Evolutionary conservation across 2,329 filamentous ascomycete species (phyloP), one percentile per base, ranked within the genome.

Genomic region (Beauveria australis): DNA sequence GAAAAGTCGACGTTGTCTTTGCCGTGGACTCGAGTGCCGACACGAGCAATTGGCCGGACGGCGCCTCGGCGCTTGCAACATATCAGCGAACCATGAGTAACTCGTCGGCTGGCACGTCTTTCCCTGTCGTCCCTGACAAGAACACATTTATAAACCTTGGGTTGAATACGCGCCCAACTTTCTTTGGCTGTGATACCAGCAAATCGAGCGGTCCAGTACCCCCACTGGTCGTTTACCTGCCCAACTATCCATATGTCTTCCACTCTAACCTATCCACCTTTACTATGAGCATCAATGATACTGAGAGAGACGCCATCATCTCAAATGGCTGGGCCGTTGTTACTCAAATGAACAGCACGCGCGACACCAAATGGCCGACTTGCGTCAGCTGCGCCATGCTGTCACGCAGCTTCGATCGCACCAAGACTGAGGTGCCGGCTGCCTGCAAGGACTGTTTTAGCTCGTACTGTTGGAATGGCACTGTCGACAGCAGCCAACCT

Each of bases 391-490:
- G 94, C 74, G 94, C 93, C 5, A 86, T 96, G 44, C 80, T 97
- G 18, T 84, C 82, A 58, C 84, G 93, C 63, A 91, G 87, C 66
- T 83, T 94, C 65, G 79, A 85, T 63, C 82, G 91, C 54, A 93
- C 90, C 0, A 79, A 80, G 19, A 88, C 88, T 0, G 64, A 76
- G 0, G 80, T 92, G 1, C 93, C 93, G 0, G 78, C 81, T 0
- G 84, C 83, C 10, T 99, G 94, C 76, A 78, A 75, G 48, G 69
- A 80, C 54, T 99, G 94, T 76, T 97, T 97, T 73, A 66, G 78
- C 14, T 74, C 78, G 22, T 97, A 97, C 77, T 99, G 94, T 81
- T 99, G 94, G 94, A 84, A 97, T 71, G 94, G 94, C n/a, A 89
- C 83, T 18, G 61, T 75, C 41, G 70, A 73, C 30, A 70, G 71